Evolutionary conservation across 2,329 filamentous ascomycete genomes (phyloP), one percentile per base, ranked within the genome.

Genomic region (Zalaria obscura): DNA sequence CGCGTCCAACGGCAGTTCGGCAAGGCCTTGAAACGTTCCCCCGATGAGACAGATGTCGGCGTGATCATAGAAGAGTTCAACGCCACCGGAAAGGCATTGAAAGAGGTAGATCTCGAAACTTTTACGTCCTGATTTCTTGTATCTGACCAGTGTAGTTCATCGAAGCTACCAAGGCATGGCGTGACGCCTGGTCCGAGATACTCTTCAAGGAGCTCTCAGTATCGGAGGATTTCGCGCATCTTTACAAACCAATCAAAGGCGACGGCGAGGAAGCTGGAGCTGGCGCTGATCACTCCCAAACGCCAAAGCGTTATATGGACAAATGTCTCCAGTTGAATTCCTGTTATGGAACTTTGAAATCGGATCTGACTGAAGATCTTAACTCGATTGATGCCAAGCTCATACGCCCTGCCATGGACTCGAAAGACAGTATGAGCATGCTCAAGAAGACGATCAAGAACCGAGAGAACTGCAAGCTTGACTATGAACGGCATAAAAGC

Each of bases 371-470:
- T 42, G 75, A 78, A 45, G 85, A 91, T 55, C 68, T 91, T 43
- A 68, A 65, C 43, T 70, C 76, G 50, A 82, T 93, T 48, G 82
- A 89, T 48, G 63, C 67, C 6, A 75, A 76, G 49, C 72, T 91
- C 47, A 73, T 88, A 40, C 69, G 69, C 44, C 83, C 84, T 0
- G 80, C 80, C 3, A 75, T 73, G 43, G 73, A 80, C 40, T 81
- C 81, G 5, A 80, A 76, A 52, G 75, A 80, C 40, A 74, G 66
- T 41, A 69, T 89, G 45, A 75, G 78, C 48, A 78, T 81, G 2
- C 69, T 91, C 56, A 79, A 82, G 54, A 91, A 87, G 63, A 80
- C 78, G 1, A 84, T 93, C 54, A 91, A 89, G 64, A 87, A 85
- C 60, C 70, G 86, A 37, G 83, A 91, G 55, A 83, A 88, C 52